phyloP scores from a whole-genome alignment of 768 basidiomycete genomes.

The Mycena amicta region DNA sequence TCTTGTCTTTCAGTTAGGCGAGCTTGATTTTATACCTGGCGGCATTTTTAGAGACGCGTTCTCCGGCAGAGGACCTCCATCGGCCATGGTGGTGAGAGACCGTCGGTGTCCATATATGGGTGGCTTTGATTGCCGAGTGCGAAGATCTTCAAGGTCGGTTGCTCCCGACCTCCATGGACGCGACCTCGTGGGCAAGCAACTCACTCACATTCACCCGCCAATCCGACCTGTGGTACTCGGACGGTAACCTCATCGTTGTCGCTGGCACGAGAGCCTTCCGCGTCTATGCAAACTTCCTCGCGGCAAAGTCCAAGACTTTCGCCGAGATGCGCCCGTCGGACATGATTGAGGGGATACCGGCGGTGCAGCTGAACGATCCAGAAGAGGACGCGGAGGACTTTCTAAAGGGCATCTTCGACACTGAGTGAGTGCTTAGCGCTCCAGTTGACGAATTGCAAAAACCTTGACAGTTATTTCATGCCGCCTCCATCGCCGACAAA shows the following conservation, averaged over 20 bases:
- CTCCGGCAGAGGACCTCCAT: neutral
- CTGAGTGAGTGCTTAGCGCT: neutral
- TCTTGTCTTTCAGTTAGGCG: neutral
- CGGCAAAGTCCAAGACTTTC: neutral
- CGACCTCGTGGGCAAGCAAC: neutral
- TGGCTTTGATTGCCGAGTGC: neutral
- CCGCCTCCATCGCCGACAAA: conserved; percentile 1
- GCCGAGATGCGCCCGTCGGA: conserved; percentile 4
- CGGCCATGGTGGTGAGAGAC: neutral
- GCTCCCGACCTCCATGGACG: neutral
- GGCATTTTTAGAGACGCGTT: neutral
- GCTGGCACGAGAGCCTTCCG: neutral
- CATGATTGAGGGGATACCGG: conserved; percentile 3
- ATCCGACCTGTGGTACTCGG: conserved; percentile 1
- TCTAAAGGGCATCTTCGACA: neutral
- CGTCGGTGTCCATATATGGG: too few species aligned
- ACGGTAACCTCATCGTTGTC: conserved; percentile 5
- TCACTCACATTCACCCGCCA: neutral
- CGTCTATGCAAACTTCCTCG: neutral
- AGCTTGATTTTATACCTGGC: neutral
- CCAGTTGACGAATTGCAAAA: neutral
- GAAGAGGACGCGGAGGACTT: conserved; percentile 7
- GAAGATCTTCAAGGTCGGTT: neutral
- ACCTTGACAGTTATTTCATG: conserved; percentile 2
- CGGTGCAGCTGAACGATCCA: conserved; percentile 5